Evolutionary conservation across 176 grass and related monocot genomes (phyloP), one percentile per base, ranked within the genome.

Genomic region (Hyparrhenia diplandra): DNA sequence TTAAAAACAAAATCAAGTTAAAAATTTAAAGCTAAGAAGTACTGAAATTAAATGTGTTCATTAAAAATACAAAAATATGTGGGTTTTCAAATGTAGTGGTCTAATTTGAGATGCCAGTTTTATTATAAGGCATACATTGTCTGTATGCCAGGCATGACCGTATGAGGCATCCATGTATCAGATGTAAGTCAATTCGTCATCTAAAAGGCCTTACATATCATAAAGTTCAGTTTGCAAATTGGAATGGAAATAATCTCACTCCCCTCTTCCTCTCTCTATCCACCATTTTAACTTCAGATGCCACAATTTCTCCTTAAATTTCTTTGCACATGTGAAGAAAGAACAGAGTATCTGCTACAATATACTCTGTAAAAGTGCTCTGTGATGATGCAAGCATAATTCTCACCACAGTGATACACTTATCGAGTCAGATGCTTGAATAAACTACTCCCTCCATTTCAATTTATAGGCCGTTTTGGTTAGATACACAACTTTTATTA

Each of bases 1-100:
- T n/a, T n/a, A n/a, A n/a, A n/a, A 29, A n/a, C 21, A 11, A 73
- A 82, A 49, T 37, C 13, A 82, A 74, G 29, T 74, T n/a, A 49
- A 73, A 14, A 34, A 17, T 28, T 54, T 18, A n/a, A n/a, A n/a
- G n/a, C n/a, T n/a, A n/a, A n/a, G n/a, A n/a, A n/a, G n/a, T n/a
- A n/a, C n/a, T n/a, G 66, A 46, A 83, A 21, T 67, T 58, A 25
- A 42, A 52, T 25, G 20, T 17, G n/a, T n/a, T 17, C 45, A 47
- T 47, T 21, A 45, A 40, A 47, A 85, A 2, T 71, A 13, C 54
- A 75, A 71, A 4, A 75, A n/a, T 75, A 11, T 59, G n/a, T n/a
- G n/a, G n/a, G n/a, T n/a, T n/a, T n/a, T n/a, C n/a, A 18, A 9
- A 64, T 64, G 3, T 64, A 32, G 17, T 18, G 29, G 29, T 29